phyloP scores from a whole-genome alignment of 1,284 basidiomycete genomes.

The Pseudozyma flocculosa region DNA sequence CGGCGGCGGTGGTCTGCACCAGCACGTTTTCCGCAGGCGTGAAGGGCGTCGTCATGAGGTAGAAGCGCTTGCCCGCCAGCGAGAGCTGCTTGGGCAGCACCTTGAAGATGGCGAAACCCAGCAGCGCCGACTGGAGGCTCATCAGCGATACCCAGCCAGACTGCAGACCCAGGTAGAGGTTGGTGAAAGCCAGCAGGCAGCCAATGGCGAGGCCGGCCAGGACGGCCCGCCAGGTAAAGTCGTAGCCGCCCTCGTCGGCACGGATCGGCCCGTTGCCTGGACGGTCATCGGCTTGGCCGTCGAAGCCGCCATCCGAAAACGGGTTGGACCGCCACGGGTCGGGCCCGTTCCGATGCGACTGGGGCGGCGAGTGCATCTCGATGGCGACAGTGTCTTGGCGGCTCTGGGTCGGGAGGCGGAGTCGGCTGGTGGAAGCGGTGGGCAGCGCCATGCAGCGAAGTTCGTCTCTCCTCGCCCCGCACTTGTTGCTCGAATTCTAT shows the following conservation, averaged over 20 bases:
- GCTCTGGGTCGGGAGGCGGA: too few relatives aligned
- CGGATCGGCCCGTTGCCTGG: too few relatives aligned
- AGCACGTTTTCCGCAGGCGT: constrained; percentile 84
- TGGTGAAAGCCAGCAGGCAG: constrained; percentile 73
- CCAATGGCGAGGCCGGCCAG: constrained; percentile 69
- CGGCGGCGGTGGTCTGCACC: constrained; percentile 90
- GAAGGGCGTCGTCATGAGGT: constrained; percentile 62
- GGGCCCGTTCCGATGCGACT: too few relatives aligned
- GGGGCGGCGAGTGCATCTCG: too few relatives aligned
- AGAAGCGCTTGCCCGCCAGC: constrained; percentile 12
- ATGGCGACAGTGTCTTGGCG: too few relatives aligned
- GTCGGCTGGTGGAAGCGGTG: too few relatives aligned
- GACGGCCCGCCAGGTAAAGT: constrained; percentile 60
- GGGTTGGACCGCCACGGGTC: too few relatives aligned
- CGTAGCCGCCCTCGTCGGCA: constrained; percentile 6
- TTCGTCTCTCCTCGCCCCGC: too few relatives aligned
- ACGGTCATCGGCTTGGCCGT: too few relatives aligned
- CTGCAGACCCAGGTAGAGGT: constrained; percentile 74
- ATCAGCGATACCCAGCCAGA: constrained; percentile 82
- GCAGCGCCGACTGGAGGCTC: constrained; percentile 87
- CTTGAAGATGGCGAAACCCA: constrained; percentile 81
- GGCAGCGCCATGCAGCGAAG: too few relatives aligned
- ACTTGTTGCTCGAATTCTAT: too few relatives aligned
- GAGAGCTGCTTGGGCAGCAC: constrained; percentile 61
- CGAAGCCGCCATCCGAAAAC: too few relatives aligned